Evolutionary conservation across 2,329 filamentous ascomycete genomes (phyloP), one percentile per base, ranked within the genome.

Genomic region (Mariannaea sp.): DNA sequence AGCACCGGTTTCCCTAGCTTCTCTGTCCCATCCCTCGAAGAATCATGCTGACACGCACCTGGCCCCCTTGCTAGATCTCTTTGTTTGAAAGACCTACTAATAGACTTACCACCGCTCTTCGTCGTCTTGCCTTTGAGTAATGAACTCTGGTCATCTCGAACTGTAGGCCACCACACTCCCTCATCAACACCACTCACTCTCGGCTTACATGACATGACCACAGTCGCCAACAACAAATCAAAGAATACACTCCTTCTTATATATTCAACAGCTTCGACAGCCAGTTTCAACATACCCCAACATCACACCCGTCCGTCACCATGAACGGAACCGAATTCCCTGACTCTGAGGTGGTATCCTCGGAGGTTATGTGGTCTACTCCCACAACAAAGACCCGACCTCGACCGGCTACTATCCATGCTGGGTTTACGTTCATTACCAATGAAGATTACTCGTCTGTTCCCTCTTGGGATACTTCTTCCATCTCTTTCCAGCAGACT

Each of bases 361-460:
- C 77, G 20, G 71, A 77, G 30, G 76, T 75, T 27, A 71, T 80
- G 61, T 85, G 82, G 81, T 79, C 81, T 51, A 80, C 81, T 43
- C 80, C 82, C 7, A 77, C 75, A 10, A 73, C 81, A 33, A 78
- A 81, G 48, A 71, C 76, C 53, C 75, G 80, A 57, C 79, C 78
- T 40, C 77, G 81, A 32, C 82, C 83, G 49, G 80, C 79, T 36
- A 83, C 82, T 32, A 84, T 85, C 52, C 81, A 85, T 60, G 82
- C 84, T 65, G 80, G 79, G 45, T 84, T 85, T 65, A 80, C 81
- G 14, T 86, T 82, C 70, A 82, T 79, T 64, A 72, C 82, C 57
- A 75, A 75, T 29, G 81, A 83, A 56, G 77, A 81, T 38, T 82
- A 77, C 58, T 74, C 75, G 39, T 73, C 77, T 4, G 67, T 85